Percentiles rank a stretch among this genome's conserved stretches.
Evolutionary conservation across 805 yeast genomes (phyloP).

Genomic region (Candida methanosorbosa): DNA sequence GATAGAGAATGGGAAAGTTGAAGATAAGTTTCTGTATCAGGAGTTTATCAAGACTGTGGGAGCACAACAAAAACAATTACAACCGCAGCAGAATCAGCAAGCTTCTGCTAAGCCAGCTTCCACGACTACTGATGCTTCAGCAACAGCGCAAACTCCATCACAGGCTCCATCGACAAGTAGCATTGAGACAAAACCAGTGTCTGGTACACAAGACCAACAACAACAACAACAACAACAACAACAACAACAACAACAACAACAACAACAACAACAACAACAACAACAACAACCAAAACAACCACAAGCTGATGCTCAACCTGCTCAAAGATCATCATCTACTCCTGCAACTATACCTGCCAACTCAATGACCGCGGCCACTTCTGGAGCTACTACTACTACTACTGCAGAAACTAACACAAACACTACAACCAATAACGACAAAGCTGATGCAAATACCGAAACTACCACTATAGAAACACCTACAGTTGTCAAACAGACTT

Average conservation of each 20-base stretch:
- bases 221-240: no score
- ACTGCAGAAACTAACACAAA: no score
- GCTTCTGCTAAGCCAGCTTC: no score
- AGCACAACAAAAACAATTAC: background rate
- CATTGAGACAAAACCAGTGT: no score
- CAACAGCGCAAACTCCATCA: constrained; percentile 1
- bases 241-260: constrained; percentile 1
- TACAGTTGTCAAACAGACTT: no score
- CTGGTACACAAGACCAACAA: no score
- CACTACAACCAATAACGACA: no score
- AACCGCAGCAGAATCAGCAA: constrained; percentile 11
- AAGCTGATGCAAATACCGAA: no score
- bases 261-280: background rate
- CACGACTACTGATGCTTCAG: background rate
- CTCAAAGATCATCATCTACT: background rate
- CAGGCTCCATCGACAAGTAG: background rate
- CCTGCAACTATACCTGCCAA: background rate
- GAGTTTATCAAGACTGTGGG: constrained; percentile 15
- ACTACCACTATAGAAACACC: no score
- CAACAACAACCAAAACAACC: no score
- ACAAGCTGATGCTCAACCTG: background rate
- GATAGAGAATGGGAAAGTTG: constrained; percentile 33
- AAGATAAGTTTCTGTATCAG: constrained; percentile 21
- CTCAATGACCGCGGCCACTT: no score
- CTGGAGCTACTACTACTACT: no score